A percentile compares a stretch with the other conserved stretches of the same genome.
These are phyloP conservation scores for Cyphellophora europaea DNA, from an alignment of 2,329 filamentous ascomycete species.

Conservation along the genomic window DNA sequence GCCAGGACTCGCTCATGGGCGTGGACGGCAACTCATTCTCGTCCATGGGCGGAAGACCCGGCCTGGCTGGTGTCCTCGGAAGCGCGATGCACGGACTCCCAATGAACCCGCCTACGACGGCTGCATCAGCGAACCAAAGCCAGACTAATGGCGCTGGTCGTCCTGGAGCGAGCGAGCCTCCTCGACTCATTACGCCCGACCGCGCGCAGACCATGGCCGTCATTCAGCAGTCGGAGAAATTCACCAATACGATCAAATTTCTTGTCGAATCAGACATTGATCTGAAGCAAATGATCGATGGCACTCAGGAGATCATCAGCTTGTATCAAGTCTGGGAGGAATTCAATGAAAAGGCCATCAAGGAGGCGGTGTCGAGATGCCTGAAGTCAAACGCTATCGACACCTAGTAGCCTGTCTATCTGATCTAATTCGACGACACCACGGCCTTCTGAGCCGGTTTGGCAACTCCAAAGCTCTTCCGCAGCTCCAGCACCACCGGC, in stretches of 20 bases:
- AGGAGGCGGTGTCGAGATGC: constrained; percentile 53
- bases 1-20: constrained; percentile 9
- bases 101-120: background rate
- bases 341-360: constrained; percentile 56
- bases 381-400: constrained; percentile 51
- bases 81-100: constrained; percentile 1
- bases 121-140: background rate
- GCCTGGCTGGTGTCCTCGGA: constrained; percentile 1
- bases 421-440: background rate
- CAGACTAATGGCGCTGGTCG: constrained; percentile 7
- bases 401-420: constrained; percentile 30
- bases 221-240: constrained; percentile 39
- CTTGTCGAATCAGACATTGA: constrained; percentile 79
- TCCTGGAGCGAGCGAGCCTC: constrained; percentile 1
- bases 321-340: constrained; percentile 70
- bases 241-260: constrained; percentile 67
- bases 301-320: constrained; percentile 83
- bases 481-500: constrained; percentile 13
- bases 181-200: constrained; percentile 6
- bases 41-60: constrained; percentile 13
- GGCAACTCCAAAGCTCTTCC: constrained; percentile 13
- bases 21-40: constrained; percentile 11
- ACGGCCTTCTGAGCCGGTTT: background rate
- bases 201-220: constrained; percentile 8
- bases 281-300: constrained; percentile 76